Conservation (phyloP, 495 filamentous ascomycete genomes). For the Penicillium longicatenatum region DNA sequence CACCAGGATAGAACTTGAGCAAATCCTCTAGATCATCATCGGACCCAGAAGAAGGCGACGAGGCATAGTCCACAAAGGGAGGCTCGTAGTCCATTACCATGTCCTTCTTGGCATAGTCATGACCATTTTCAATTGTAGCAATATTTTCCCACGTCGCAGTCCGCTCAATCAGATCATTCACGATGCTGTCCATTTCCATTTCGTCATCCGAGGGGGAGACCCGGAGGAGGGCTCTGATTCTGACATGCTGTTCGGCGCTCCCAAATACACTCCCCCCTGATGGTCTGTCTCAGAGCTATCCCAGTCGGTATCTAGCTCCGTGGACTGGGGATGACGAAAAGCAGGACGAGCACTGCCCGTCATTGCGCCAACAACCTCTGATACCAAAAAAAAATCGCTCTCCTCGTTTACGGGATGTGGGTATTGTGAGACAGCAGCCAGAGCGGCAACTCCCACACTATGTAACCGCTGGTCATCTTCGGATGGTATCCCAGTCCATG, state of each 20-base stretch:
- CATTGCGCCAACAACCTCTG: slow-evolving; percentile 38
- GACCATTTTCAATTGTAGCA: slow-evolving; percentile 27
- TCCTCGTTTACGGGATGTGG: slow-evolving; percentile 24
- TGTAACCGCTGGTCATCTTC: slow-evolving; percentile 25
- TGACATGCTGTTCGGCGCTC: slow-evolving; percentile 19
- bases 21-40: slow-evolving; percentile 40
- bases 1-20: slow-evolving; percentile 40
- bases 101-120: slow-evolving; percentile 22
- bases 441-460: slow-evolving; percentile 34
- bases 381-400: slow-evolving; percentile 22
- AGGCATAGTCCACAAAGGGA: slow-evolving; percentile 13
- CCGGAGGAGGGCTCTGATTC: slow-evolving; percentile 18
- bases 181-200: slow-evolving; percentile 21
- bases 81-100: slow-evolving; percentile 36
- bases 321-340: slow-evolving; percentile 2
- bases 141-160: slow-evolving; percentile 18
- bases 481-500: slow-evolving; percentile 15
- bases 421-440: slow-evolving; percentile 39
- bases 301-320: slow-evolving; percentile 4
- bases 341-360: slow-evolving; percentile 8
- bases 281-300: slow-evolving; percentile 3
- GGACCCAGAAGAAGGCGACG: slow-evolving; percentile 14
- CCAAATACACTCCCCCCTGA: not conserved
- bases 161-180: slow-evolving; percentile 25
- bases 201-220: slow-evolving; percentile 13